Percentiles rank a stretch among this genome's conserved stretches.
Conservation (phyloP, 1,139 yeast species). For the Pichia inconspicua region DNA sequence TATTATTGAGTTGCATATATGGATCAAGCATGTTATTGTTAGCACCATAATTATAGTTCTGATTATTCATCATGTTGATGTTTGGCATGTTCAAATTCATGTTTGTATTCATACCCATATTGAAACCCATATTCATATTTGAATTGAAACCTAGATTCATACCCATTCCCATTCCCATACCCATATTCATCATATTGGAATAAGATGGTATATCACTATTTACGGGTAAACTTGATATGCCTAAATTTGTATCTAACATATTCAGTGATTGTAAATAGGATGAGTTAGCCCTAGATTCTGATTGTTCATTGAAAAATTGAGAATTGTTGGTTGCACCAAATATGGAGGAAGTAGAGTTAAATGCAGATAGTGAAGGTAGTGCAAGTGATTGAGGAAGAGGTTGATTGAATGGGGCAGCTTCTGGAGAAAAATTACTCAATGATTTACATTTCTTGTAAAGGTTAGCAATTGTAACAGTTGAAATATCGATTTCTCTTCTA, state of each 20-base stretch:
- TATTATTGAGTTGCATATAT: background rate
- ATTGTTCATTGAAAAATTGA: constrained; percentile 1
- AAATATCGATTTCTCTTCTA: constrained; percentile 43
- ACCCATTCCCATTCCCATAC: background rate
- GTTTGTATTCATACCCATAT: background rate
- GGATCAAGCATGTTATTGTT: background rate
- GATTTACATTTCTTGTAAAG: constrained; percentile 6
- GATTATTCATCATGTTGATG: background rate
- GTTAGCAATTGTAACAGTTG: constrained; percentile 37
- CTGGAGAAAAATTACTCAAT: constrained; percentile 23
- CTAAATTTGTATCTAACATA: background rate
- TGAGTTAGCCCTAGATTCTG: background rate
- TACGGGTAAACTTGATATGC: background rate
- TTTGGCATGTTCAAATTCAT: background rate
- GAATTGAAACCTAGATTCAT: background rate
- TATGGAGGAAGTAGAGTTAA: constrained; percentile 8
- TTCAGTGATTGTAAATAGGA: background rate
- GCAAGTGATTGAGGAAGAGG: constrained; percentile 2
- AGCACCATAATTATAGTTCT: background rate
- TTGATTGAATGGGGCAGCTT: constrained; percentile 8
- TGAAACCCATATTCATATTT: background rate
- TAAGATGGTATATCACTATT: background rate
- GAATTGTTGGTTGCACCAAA: constrained; percentile 8
- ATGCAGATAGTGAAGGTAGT: background rate
- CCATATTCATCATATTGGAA: background rate